Percentiles rank a stretch among this genome's conserved stretches.
Evolutionary conservation across 2,329 filamentous ascomycete species (phyloP).

Genomic region (Exophiala oligosperma): DNA sequence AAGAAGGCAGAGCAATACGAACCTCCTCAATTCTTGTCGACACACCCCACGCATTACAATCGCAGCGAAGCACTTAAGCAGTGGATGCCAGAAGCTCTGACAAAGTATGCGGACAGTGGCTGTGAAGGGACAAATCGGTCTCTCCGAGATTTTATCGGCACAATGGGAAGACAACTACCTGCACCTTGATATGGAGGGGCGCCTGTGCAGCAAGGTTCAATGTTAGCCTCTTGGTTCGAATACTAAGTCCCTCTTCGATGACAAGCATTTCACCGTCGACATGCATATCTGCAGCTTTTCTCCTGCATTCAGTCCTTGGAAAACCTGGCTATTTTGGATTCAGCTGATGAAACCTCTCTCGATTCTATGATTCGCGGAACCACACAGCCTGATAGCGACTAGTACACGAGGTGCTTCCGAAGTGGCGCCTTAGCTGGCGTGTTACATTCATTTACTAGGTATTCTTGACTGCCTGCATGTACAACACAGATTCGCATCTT

Average conservation of each 20-base stretch:
- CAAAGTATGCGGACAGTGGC: constrained; percentile 36
- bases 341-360: neutral
- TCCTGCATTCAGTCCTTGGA: neutral
- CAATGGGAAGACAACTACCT: constrained; percentile 4
- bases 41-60: constrained; percentile 59
- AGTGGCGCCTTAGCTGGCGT: too few relatives aligned
- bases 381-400: neutral
- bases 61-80: constrained; percentile 55
- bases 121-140: constrained; percentile 21
- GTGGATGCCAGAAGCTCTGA: constrained; percentile 47
- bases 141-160: constrained; percentile 18
- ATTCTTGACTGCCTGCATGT: neutral
- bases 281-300: too few relatives aligned
- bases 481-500: neutral
- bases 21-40: constrained; percentile 59
- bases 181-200: neutral
- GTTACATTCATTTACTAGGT: neutral
- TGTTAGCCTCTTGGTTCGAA: too few relatives aligned
- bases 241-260: too few relatives aligned
- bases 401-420: neutral
- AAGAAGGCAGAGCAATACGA: constrained; percentile 42
- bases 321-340: neutral
- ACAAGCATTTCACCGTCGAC: too few relatives aligned
- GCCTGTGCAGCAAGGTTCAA: neutral
- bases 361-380: neutral